A percentile compares a stretch with the other conserved stretches of the same genome.
phyloP scores from a whole-genome alignment of 345 rosid species.

The Erodium maritimum region DNA sequence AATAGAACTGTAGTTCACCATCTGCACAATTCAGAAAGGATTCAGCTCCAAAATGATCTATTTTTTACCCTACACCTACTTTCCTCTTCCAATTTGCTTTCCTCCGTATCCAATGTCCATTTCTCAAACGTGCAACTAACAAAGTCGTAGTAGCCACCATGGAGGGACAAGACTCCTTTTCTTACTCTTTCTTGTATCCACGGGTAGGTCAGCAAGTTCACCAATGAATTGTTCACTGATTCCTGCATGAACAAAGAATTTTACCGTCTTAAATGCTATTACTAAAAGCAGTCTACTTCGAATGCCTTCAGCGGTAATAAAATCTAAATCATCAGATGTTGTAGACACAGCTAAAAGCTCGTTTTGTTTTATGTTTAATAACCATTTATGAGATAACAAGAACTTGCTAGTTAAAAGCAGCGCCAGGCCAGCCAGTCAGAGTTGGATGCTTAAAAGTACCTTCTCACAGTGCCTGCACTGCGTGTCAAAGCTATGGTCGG shows the following conservation, averaged over 20 bases:
- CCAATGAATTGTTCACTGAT: conserved; percentile 62
- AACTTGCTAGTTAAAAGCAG: neutral
- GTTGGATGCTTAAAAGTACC: conserved; percentile 47
- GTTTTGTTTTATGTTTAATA: neutral
- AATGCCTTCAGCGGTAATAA: too few species aligned
- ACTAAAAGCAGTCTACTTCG: too few species aligned
- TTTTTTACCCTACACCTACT: conserved; percentile 34
- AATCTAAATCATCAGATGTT: too few species aligned
- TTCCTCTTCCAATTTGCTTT: conserved; percentile 27
- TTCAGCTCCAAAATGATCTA: conserved; percentile 52
- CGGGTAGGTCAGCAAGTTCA: conserved; percentile 69
- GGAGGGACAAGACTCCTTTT: conserved; percentile 47
- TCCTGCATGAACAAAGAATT: conserved; percentile 25
- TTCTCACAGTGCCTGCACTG: conserved; percentile 94
- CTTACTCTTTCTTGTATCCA: conserved; percentile 85
- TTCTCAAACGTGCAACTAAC: conserved; percentile 78
- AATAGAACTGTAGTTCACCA: too few species aligned
- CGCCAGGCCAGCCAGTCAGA: neutral
- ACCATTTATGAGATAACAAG: neutral
- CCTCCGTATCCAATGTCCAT: conserved; percentile 75
- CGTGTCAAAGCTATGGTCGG: conserved; percentile 58
- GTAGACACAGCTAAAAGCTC: too few species aligned
- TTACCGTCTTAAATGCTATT: neutral
- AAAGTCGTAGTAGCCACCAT: conserved; percentile 89
- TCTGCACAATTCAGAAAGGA: too few species aligned